phyloP scores from a whole-genome alignment of 169 alveolate genomes.

The Babesia sp. region DNA sequence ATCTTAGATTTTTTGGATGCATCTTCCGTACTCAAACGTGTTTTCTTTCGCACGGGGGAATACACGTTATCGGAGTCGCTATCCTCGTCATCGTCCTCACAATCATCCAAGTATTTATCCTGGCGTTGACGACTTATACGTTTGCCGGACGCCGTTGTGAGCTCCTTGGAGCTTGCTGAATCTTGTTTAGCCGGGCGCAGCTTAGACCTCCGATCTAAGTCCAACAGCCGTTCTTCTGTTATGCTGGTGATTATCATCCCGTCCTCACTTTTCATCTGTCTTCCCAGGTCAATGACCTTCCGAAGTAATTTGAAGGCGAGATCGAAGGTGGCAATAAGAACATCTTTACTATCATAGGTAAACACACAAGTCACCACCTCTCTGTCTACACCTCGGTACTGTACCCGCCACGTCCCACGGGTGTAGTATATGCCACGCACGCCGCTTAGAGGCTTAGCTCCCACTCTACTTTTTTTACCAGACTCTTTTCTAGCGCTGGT shows the following conservation, averaged over 20 bases:
- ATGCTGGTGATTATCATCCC: constrained; percentile 41
- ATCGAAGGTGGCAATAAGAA: constrained; percentile 44
- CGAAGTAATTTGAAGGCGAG: constrained; percentile 48
- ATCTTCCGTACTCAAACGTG: not conserved
- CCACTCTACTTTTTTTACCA: constrained; percentile 30
- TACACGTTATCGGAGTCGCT: not conserved
- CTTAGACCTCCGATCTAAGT: constrained; percentile 42
- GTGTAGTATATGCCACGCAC: constrained; percentile 61
- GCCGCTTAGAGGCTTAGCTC: constrained; percentile 66
- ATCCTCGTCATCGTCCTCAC: not conserved
- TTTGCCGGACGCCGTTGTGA: not conserved
- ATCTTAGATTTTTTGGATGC: not conserved
- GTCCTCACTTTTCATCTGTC: constrained; percentile 57
- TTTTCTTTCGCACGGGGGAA: constrained; percentile 4
- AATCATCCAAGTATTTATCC: not conserved
- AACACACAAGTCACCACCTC: constrained; percentile 48
- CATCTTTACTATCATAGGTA: constrained; percentile 39
- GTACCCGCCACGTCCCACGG: constrained; percentile 65
- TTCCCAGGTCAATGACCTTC: constrained; percentile 41
- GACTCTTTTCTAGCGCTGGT: not conserved
- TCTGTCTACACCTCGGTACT: constrained; percentile 31
- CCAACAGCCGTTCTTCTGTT: constrained; percentile 44
- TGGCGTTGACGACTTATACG: constrained; percentile 17
- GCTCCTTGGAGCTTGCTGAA: not conserved
- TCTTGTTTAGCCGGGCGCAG: not conserved